Base-by-base conservation (phyloP, 2,329 filamentous ascomycete species). In the Tolypocladium endophyticum region DNA sequence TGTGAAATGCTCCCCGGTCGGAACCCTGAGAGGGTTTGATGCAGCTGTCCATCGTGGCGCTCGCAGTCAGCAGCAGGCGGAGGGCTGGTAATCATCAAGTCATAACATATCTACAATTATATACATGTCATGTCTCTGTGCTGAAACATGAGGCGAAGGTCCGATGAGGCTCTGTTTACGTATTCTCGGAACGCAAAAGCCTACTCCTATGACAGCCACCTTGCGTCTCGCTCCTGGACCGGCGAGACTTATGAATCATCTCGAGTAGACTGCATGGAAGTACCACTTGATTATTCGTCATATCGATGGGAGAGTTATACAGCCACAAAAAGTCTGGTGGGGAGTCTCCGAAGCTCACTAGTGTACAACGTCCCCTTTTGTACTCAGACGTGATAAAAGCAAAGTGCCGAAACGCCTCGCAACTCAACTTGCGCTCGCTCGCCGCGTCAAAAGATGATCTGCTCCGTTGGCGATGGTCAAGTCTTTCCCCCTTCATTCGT, bases 1-100 rank as follows among this genome's bases (percentile, higher is more conserved):
- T 84, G 81, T 84, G 81, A 84, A 84, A 84, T 83, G 81, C 79
- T 75, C 61, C 66, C 64, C 60, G 57, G 62, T 23, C 23, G 45
- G 57, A 59, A 28, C 25, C 50, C 45, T 7, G 45, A 50, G 36
- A 43, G 53, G 33, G 33, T 56, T 43, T 9, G 30, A 20, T 39
- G 38, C 45, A 14, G 39, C 12, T 33, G 55, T 14, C 55, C 6
- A 43, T 35, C 30, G 30, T 53, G 50, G 28, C 50, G 30, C 50
- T 53, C 30, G 11, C 50, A 53, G 18, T 53, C 50, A 56, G 28
- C 38, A 56, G n/a, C 16, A 41, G 38, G 25, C 9, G 55, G 55
- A 56, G 38, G 39, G 18, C 8, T 35, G 50, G 30, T 20, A 25
- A 33, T 35, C 4, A 35, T 35, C 18, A 30, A 23, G 18, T 23